Percentiles rank a stretch among this genome's conserved stretches.
Evolutionary conservation across 148 eudicot genomes (phyloP).

Genomic region (Rhododendron molle): DNA sequence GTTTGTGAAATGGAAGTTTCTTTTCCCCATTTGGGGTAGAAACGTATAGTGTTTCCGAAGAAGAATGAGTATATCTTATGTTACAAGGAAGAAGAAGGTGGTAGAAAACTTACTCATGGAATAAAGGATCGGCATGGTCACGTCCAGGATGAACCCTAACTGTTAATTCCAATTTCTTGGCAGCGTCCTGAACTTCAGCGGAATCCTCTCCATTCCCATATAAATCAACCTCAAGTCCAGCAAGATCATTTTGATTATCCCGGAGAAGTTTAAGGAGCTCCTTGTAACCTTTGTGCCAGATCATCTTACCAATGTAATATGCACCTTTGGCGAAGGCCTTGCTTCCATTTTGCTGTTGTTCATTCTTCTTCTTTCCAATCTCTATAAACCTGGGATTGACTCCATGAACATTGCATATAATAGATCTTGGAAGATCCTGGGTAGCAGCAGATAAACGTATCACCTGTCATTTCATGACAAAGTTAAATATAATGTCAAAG

Average conservation of each 20-base stretch:
- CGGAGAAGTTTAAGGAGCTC: constrained; percentile 78
- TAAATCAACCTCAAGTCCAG: constrained; percentile 73
- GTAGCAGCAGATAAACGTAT: constrained; percentile 95
- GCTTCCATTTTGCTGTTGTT: constrained; percentile 42
- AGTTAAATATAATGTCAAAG: constrained; percentile 4
- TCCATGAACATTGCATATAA: constrained; percentile 96
- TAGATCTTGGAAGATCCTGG: constrained; percentile 85
- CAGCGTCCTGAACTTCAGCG: constrained; percentile 61
- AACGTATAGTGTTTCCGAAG: not conserved
- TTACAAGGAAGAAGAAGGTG: not conserved
- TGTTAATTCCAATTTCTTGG: constrained; percentile 50
- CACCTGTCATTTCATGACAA: constrained; percentile 53
- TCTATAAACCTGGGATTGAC: constrained; percentile 95
- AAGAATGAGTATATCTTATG: not conserved
- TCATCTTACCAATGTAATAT: constrained; percentile 94
- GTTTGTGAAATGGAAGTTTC: not conserved
- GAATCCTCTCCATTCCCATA: constrained; percentile 93
- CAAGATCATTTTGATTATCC: constrained; percentile 64
- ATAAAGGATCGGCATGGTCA: constrained; percentile 92
- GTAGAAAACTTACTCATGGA: constrained; percentile 70
- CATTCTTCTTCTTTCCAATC: constrained; percentile 73
- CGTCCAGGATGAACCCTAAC: constrained; percentile 82
- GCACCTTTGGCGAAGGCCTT: constrained; percentile 67
- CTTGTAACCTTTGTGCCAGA: constrained; percentile 91
- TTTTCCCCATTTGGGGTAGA: not conserved